phyloP scores from a whole-genome alignment of 140 eudicot genomes.

The Artemisia princeps region DNA sequence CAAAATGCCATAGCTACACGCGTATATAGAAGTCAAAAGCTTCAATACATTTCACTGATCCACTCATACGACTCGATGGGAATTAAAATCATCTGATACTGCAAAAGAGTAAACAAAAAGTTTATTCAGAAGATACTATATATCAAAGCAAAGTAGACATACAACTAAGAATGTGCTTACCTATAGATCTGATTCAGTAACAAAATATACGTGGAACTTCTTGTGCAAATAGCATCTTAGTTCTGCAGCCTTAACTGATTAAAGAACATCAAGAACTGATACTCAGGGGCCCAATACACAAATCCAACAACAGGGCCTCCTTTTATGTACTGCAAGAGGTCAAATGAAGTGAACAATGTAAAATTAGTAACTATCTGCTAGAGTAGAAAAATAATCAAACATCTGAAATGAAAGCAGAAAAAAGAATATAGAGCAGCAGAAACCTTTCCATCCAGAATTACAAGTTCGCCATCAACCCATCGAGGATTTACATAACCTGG shows the following conservation, averaged over 20 bases:
- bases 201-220: constrained; percentile 19
- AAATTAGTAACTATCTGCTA: not conserved
- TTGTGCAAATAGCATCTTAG: constrained; percentile 36
- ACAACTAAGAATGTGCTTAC: constrained; percentile 18
- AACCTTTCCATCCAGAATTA: constrained; percentile 95
- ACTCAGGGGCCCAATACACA: constrained; percentile 80
- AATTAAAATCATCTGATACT: constrained; percentile 15
- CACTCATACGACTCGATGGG: constrained; percentile 12
- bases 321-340: constrained; percentile 57
- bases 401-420: too few species aligned
- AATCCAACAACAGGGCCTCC: constrained; percentile 85
- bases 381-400: too few species aligned
- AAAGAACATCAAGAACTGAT: constrained; percentile 76
- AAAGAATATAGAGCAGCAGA: not conserved
- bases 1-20: constrained; percentile 13
- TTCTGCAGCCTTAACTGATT: constrained; percentile 66
- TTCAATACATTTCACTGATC: not conserved
- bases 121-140: constrained; percentile 4
- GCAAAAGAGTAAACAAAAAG: constrained; percentile 16
- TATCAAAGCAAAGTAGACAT: not conserved
- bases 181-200: constrained; percentile 23
- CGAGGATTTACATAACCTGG: constrained; percentile 78
- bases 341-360: not conserved
- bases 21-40: not conserved
- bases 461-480: constrained; percentile 99